Conservation (phyloP, 2,329 filamentous ascomycete genomes). For the Chrysoporthe deuterocubensis region DNA sequence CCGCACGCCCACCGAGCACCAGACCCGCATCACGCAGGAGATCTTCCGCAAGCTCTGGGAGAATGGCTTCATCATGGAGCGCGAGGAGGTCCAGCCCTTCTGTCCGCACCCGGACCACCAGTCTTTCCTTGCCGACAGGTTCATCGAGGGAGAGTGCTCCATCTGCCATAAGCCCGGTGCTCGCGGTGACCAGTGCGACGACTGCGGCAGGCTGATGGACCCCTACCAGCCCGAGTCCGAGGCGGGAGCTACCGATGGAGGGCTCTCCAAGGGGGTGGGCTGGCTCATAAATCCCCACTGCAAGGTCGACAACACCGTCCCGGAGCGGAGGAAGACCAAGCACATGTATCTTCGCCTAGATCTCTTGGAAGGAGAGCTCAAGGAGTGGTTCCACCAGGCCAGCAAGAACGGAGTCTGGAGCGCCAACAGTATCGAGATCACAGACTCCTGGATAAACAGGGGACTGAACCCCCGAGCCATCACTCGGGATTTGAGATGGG, state of each 20-base stretch:
- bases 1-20: conserved; percentile 83
- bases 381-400: conserved; percentile 76
- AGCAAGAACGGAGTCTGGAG: conserved; percentile 78
- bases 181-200: conserved; percentile 61
- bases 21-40: conserved; percentile 90
- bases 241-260: conserved; percentile 37
- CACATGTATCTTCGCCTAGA: conserved; percentile 90
- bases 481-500: conserved; percentile 92
- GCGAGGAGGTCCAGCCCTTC: conserved; percentile 86
- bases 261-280: conserved; percentile 49
- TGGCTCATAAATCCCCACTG: conserved; percentile 72
- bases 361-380: conserved; percentile 76
- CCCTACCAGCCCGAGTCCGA: conserved; percentile 61
- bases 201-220: conserved; percentile 73
- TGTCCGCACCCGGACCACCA: conserved; percentile 71
- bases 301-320: conserved; percentile 85
- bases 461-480: conserved; percentile 87
- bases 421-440: conserved; percentile 75
- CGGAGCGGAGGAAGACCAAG: conserved; percentile 80
- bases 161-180: conserved; percentile 74
- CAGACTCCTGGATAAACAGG: conserved; percentile 79
- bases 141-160: conserved; percentile 79
- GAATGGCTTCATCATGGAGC: conserved; percentile 87
- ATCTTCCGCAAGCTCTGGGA: conserved; percentile 88
- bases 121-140: conserved; percentile 83